Evolutionary conservation across 768 basidiomycete species (phyloP), one percentile per base, ranked within the genome.

Genomic region (Leucocoprinus birnbaumii): DNA sequence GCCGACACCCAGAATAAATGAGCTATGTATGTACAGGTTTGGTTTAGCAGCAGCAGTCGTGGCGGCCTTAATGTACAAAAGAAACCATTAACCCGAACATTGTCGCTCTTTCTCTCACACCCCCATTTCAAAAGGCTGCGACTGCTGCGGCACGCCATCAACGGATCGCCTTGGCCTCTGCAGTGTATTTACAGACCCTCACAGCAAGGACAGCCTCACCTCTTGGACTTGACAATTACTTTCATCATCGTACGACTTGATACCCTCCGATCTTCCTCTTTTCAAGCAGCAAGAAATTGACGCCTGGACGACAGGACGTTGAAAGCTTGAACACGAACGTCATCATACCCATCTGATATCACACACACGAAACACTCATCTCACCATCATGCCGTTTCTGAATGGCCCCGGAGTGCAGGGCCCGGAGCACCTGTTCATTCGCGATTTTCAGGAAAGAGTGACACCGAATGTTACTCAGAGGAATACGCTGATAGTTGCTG

Each of bases 401-500:
- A 54, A 22, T 37, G 27, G 58, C 42, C 35, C 49, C 35, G 31
- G 54, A 45, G 38, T 56, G 50, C 26, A 31, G 52, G 54, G 55
- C 10, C 53, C 63, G 49, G 53, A 63, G 37, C 52, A 66, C 19
- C 56, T 75, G 52, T 69, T 65, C 55, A 51, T 70, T 18, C 68
- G 79, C 52, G 73, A 79, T 62, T 70, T 77, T 61, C 59, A 74
- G 58, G 67, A 69, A 3, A 66, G 62, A 51, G 57, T 92, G 34
- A 82, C 81, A 21, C 90, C 90, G 1, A 89, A 82, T 58, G 73
- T 71, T 9, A 92, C 91, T 7, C 91, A 93, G 66, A 73, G 76
- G 59, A 83, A 74, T 13, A 94, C 91, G 1, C 71, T 94, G 45
- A 91, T 94, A 52, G 86, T 91, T 26, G 91, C 90, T 6, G 89